phyloP scores from a whole-genome alignment of 306 rosid genomes.

The Psophocarpus tetragonolobus region DNA sequence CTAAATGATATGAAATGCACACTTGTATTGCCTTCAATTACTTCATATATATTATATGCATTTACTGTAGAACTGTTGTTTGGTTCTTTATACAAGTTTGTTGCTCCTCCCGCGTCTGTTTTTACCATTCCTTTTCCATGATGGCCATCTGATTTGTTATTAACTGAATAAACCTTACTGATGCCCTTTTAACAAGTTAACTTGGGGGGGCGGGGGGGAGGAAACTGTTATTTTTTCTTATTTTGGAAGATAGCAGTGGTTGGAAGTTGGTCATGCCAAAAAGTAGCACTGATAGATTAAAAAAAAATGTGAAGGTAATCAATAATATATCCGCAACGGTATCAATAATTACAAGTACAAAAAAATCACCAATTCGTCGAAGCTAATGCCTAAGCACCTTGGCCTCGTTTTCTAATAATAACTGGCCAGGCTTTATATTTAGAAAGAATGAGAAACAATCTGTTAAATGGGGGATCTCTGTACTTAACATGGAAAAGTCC shows the following conservation, averaged over 20 bases:
- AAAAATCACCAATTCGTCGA: conserved; percentile 39
- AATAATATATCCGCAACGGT: conserved; percentile 19
- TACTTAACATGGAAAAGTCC: conserved; percentile 69
- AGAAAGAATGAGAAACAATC: conserved; percentile 43
- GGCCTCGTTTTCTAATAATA: conserved; percentile 60
- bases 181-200: neutral
- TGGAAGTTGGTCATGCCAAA: neutral
- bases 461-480: conserved; percentile 33
- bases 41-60: neutral
- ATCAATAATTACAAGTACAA: conserved; percentile 43
- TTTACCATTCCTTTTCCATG: neutral
- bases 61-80: neutral
- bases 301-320: conserved; percentile 32
- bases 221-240: neutral
- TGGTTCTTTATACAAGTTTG: neutral
- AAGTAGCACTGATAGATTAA: neutral
- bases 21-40: neutral
- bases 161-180: neutral
- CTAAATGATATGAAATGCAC: neutral
- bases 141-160: neutral
- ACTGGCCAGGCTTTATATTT: conserved; percentile 53
- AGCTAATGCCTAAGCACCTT: conserved; percentile 45
- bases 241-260: neutral
- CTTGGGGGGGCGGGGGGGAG: no score
- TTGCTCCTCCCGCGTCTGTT: neutral